phyloP scores from a whole-genome alignment of 140 eudicot species.

The Flaveria floridana region DNA sequence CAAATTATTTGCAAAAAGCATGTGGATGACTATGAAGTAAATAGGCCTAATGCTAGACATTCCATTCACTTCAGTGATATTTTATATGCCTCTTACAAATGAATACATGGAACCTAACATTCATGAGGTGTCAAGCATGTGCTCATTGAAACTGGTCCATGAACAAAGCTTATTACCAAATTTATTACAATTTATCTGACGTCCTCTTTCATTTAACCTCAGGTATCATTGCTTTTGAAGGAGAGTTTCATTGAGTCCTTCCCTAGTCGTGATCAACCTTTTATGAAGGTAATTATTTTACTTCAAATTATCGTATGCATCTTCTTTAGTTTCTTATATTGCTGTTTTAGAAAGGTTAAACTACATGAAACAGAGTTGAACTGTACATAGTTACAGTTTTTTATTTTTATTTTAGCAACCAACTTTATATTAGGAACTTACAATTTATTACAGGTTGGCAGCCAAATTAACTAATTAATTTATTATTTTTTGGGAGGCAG shows the following conservation, averaged over 20 bases:
- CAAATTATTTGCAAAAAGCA: no score
- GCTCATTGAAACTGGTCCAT: no score
- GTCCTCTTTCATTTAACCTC: constrained; percentile 6
- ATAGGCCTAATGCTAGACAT: no score
- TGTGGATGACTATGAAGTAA: no score
- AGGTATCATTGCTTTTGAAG: constrained; percentile 91
- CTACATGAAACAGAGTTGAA: not conserved
- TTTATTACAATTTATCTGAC: not conserved
- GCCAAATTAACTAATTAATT: not conserved
- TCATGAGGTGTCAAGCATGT: no score
- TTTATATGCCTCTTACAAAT: no score
- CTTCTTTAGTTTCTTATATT: not conserved
- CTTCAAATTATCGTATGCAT: not conserved
- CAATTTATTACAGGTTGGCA: no score
- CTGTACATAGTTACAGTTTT: not conserved
- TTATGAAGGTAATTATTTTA: constrained; percentile 63
- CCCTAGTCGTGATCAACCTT: constrained; percentile 80
- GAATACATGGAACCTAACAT: no score
- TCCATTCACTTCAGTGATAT: no score
- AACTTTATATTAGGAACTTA: not conserved
- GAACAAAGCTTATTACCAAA: no score
- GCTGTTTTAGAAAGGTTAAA: not conserved
- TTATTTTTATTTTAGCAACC: no score
- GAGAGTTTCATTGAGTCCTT: constrained; percentile 98
- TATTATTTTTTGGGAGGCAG: constrained; percentile 41